Percentiles rank a stretch among this genome's conserved stretches.
phyloP scores from a whole-genome alignment of 768 basidiomycete genomes.

The Trichaptum fuscoviolaceum region DNA sequence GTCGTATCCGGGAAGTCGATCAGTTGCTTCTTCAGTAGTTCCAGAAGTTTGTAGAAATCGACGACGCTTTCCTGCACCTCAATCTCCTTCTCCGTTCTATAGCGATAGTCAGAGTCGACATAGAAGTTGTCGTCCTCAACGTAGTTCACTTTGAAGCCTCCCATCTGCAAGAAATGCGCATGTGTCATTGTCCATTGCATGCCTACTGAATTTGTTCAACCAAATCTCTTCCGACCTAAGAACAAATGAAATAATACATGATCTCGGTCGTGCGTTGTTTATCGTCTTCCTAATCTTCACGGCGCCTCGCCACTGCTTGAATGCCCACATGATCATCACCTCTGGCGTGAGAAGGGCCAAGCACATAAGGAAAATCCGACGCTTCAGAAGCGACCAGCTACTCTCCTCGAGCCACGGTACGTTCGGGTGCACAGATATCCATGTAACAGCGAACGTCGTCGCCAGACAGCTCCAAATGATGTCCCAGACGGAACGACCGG shows the following conservation, averaged over 20 bases:
- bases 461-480: slow-evolving; percentile 25
- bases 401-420: slow-evolving; percentile 18
- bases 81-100: not conserved
- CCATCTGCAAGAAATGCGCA: slow-evolving; percentile 7
- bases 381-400: not conserved
- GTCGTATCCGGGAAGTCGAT: not conserved
- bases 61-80: not conserved
- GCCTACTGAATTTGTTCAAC: not conserved
- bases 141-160: slow-evolving; percentile 1
- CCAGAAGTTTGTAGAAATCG: not conserved
- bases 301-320: slow-evolving; percentile 14
- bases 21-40: not conserved
- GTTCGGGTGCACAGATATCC: slow-evolving; percentile 27
- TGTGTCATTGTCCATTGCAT: slow-evolving; percentile 8
- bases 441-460: slow-evolving; percentile 26
- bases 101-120: not conserved
- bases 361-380: slow-evolving; percentile 17
- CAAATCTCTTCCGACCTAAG: not conserved
- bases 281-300: slow-evolving; percentile 37
- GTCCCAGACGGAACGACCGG: slow-evolving; percentile 4
- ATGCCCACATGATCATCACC: slow-evolving; percentile 23
- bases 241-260: not conserved
- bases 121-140: not conserved
- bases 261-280: not conserved
- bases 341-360: slow-evolving; percentile 23